Base-by-base conservation (phyloP, 2,329 filamentous ascomycete species). In the Alternaria rosae region DNA sequence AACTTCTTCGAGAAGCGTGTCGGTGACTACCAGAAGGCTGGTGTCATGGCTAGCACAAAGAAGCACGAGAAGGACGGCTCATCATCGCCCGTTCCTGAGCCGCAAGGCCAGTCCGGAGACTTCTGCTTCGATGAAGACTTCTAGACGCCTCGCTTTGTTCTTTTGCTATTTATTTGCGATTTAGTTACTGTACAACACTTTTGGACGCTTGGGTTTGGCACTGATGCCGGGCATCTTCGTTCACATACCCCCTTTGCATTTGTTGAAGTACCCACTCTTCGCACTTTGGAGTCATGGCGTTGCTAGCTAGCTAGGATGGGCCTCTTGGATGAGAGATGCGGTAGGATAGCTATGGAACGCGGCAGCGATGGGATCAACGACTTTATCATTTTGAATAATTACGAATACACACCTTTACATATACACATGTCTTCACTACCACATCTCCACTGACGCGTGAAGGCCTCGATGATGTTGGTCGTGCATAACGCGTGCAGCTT, bases 1-100 rank as follows among this genome's bases (percentile, higher is more conserved):
- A 99, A 99, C 89, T 99, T 99, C 89, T 99, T 99, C 81, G 95
- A 99, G 91, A 99, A 99, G 92, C 93, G 95, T 74, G 95, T 99
- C 60, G 95, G 91, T 80, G 95, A 99, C 78, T 99, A 99, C 88
- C 95, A 99, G 85, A 99, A 99, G 88, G 94, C 95, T 38, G 95
- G 95, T 85, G 94, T 99, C 81, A 97, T 99, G 93, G 91, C 91
- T 76, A 94, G 92, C 84, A 92, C 90, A 73, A 93, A 93, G 85
- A 91, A 91, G 82, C 70, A 76, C 55, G 90, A 91, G 68, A 78
- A 80, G 62, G 77, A 80, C 12, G 81, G 84, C 73, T 77, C 57
- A 56, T 76, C 56, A 70, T 81, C 67, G 83, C 80, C 79, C 6
- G 72, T 77, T 20, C 81, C 82, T 44, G 82, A 83, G 57, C 60